Base-by-base conservation (phyloP, 2,329 filamentous ascomycete species). In the Trichoderma atroviride region DNA sequence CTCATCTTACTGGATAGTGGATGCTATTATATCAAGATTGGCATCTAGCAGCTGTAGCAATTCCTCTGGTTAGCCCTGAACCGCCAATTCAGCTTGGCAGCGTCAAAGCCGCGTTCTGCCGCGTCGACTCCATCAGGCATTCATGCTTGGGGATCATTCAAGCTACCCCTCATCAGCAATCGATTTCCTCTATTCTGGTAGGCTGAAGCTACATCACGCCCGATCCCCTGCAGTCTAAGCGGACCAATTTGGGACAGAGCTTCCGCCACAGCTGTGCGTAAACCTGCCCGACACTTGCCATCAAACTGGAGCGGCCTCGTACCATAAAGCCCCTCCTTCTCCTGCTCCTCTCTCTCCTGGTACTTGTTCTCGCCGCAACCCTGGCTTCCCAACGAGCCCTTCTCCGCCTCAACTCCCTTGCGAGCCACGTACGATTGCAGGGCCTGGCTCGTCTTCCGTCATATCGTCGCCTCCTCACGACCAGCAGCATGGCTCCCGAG, bases 351-450 rank as follows among this genome's bases (percentile, higher is more conserved):
- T 79, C 87, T 73, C 79, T 84, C 75, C 76, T 89, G 74, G 72
- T 89, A 74, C 79, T 91, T 76, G 84, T 91, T 78, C 76, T 87
- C 76, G 79, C 83, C 81, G 82, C 86, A 86, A 91, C 87, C 77
- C 88, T 93, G 90, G 90, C 91, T 84, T 83, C 86, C 77, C 83
- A 86, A 79, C 84, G 88, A 78, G 81, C 87, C 74, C 79, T 85
- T 76, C 80, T 84, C 73, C 88, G 91, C 75, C 82, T 92, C 73
- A 83, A 83, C 71, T 83, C 84, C 68, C 78, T 91, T 73, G 82
- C 88, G 70, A 83, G 82, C 75, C 87, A 89, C 73, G 76, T 91
- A 71, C 84, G 82, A 72, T 76, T 80, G 76, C 74, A 79, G 73
- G 68, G 74, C 75, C 70, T 68, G 73, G 68, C 74, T 79, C 70